phyloP scores from a whole-genome alignment of 345 rosid species.

The Citrus unshiu region DNA sequence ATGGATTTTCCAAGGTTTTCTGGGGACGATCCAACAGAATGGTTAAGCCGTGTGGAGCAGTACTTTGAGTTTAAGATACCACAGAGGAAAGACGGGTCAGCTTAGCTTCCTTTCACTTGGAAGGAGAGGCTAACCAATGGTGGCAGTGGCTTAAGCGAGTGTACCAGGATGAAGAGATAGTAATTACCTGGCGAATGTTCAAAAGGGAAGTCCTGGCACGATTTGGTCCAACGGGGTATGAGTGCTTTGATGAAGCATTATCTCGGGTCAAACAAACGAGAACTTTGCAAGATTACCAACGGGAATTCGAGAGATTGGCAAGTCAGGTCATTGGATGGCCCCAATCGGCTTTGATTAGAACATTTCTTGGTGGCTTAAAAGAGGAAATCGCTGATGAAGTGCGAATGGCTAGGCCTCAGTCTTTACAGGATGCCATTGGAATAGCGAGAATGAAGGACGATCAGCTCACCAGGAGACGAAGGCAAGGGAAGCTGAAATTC shows the following conservation, averaged over 20 bases:
- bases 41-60: no score
- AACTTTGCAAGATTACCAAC: background rate
- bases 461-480: background rate
- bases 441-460: background rate
- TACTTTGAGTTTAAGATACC: no score
- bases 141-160: background rate
- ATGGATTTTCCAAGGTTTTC: background rate
- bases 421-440: background rate
- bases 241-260: background rate
- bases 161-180: background rate
- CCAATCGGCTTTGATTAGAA: background rate
- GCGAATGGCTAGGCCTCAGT: background rate
- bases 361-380: background rate
- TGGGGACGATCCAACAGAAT: no score
- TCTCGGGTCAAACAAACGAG: background rate
- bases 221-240: background rate
- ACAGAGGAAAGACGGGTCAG: no score
- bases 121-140: no score
- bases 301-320: background rate
- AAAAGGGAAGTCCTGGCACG: background rate
- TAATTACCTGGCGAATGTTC: background rate
- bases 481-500: background rate
- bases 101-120: no score
- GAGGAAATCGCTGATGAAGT: background rate
- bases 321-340: background rate